A percentile compares a stretch with the other conserved stretches of the same genome.
phyloP scores from a whole-genome alignment of 495 filamentous ascomycete genomes.

The Choiromyces venosus region DNA sequence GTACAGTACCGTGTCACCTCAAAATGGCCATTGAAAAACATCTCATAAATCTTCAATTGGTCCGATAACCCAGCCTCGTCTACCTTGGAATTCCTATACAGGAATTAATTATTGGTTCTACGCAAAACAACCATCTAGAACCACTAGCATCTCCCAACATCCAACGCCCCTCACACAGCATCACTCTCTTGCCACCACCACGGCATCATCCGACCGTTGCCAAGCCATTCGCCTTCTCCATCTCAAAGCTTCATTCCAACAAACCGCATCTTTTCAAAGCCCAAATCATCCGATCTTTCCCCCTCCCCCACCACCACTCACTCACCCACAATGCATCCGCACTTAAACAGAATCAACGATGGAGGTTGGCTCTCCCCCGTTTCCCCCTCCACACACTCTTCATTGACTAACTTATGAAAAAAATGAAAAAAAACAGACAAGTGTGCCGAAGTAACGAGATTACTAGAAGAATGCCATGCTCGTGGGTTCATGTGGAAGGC shows the following conservation, averaged over 20 bases:
- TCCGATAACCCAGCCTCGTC: not conserved
- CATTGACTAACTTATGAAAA: conserved; percentile 2
- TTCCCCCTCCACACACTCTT: conserved; percentile 6
- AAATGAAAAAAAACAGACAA: conserved; percentile 44
- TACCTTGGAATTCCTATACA: too few species aligned
- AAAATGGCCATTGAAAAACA: not conserved
- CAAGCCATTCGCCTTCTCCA: not conserved
- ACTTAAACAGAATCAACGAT: conserved; percentile 87
- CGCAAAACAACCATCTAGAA: too few species aligned
- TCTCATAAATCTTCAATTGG: not conserved
- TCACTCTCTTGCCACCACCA: not conserved
- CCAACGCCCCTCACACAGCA: not conserved
- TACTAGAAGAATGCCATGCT: conserved; percentile 93
- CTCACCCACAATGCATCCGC: conserved; percentile 82
- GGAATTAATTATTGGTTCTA: too few species aligned
- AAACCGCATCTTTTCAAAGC: not conserved
- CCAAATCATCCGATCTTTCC: not conserved
- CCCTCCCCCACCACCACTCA: not conserved
- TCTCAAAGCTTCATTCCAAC: not conserved
- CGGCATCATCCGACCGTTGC: not conserved
- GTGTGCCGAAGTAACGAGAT: conserved; percentile 86
- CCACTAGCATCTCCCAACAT: too few species aligned
- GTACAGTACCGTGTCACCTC: not conserved
- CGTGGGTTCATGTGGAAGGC: conserved; percentile 84
- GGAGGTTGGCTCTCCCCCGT: conserved; percentile 59